A percentile compares a stretch with the other conserved stretches of the same genome.
Evolutionary conservation across 495 filamentous ascomycete genomes (phyloP).

Genomic region (Stereocaulon alpinum): DNA sequence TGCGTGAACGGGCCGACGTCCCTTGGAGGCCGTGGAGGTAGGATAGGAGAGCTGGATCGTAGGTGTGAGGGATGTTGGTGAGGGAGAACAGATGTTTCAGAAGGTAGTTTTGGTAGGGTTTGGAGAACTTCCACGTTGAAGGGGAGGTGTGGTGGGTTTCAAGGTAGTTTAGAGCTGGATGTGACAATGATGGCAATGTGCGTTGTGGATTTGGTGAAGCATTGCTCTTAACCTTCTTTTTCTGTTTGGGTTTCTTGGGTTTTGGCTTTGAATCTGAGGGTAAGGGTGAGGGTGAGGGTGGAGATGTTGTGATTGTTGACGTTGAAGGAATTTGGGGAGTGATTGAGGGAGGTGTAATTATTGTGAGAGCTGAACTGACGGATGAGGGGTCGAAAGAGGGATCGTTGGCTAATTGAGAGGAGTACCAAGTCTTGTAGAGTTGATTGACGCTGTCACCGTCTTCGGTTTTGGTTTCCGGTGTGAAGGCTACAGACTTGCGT

Average conservation of each 20-base stretch:
- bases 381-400: slow-evolving; percentile 23
- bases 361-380: slow-evolving; percentile 17
- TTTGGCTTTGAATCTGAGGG: slow-evolving; percentile 13
- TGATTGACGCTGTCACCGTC: slow-evolving; percentile 42
- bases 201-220: slow-evolving; percentile 19
- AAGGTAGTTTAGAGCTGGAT: slow-evolving; percentile 65
- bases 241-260: slow-evolving; percentile 28
- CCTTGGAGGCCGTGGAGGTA: slow-evolving; percentile 69
- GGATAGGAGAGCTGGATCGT: slow-evolving; percentile 51
- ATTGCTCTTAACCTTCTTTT: slow-evolving; percentile 22
- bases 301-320: not conserved
- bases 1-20: slow-evolving; percentile 44
- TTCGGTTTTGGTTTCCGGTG: slow-evolving; percentile 53
- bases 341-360: not conserved
- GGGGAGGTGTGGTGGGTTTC: slow-evolving; percentile 55
- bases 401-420: slow-evolving; percentile 27
- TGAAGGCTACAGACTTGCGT: slow-evolving; percentile 68
- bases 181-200: slow-evolving; percentile 24
- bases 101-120: slow-evolving; percentile 69
- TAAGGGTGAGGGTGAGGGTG: not conserved
- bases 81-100: slow-evolving; percentile 71
- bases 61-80: slow-evolving; percentile 51
- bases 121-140: slow-evolving; percentile 83
- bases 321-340: not conserved
- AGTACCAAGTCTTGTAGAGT: slow-evolving; percentile 37